Percentiles rank a stretch among this genome's conserved stretches.
These are phyloP conservation scores for Xanthoparmelia taractica DNA, from an alignment of 495 filamentous ascomycete genomes.

Conservation along the genomic window DNA sequence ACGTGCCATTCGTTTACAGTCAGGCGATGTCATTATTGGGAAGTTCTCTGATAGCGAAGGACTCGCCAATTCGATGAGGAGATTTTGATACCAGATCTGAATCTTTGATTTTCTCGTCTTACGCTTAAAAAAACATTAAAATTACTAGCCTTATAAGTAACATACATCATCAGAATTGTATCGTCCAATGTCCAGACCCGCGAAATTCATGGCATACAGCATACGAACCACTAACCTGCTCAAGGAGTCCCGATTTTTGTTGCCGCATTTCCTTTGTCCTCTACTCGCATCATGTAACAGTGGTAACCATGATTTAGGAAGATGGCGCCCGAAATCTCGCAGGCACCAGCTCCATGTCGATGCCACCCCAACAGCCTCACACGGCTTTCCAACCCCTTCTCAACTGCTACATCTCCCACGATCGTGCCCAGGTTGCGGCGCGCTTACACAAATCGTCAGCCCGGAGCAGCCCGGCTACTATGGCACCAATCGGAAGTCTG, in stretches of 20 bases:
- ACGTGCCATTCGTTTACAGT: background rate
- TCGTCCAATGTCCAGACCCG: background rate
- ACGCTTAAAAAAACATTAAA: too few species aligned
- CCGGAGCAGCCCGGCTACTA: slow-evolving; percentile 74
- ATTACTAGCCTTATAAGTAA: slow-evolving; percentile 10
- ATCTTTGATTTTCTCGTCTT: too few species aligned
- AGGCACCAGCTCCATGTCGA: slow-evolving; percentile 12
- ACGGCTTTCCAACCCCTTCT: background rate
- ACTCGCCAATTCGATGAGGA: too few species aligned
- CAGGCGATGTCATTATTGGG: slow-evolving; percentile 11
- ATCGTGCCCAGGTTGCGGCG: slow-evolving; percentile 83
- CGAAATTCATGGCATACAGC: slow-evolving; percentile 4
- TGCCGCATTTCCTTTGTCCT: slow-evolving; percentile 3
- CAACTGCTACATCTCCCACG: slow-evolving; percentile 41
- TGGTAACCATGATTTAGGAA: background rate
- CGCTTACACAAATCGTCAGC: slow-evolving; percentile 63
- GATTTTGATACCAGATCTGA: too few species aligned
- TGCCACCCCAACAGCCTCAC: background rate
- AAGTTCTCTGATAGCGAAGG: background rate
- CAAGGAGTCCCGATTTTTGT: background rate
- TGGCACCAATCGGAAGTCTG: slow-evolving; percentile 44
- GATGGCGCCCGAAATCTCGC: background rate
- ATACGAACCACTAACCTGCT: background rate
- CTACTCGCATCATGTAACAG: background rate
- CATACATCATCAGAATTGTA: background rate